Conservation (phyloP, 176 grass and related monocot species). For the Sorghum bicolor region Sorghum_bicolor_NCBIv3 NC_012871.2:66290001-66290500, state of each 20-base stretch:
- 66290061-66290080: not conserved
- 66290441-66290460: too few species aligned
- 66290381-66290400: not conserved
- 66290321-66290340: not conserved
- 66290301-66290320: constrained; percentile 6
- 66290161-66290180: not conserved
- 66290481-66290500: too few species aligned
- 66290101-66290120: not conserved
- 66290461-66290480: too few species aligned
- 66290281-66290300: not conserved
- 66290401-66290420: not conserved
- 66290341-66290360: constrained; percentile 6
- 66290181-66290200: not conserved
- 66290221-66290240: not conserved
- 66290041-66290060: not conserved
- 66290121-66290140: too few species aligned
- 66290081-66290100: not conserved
- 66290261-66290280: not conserved
- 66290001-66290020: not conserved
- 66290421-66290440: not conserved
- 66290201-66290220: not conserved
- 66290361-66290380: too few species aligned
- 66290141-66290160: not conserved
- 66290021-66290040: not conserved
- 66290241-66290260: not conserved